phyloP scores from a whole-genome alignment of 805 yeast species.

The Starmerella potacharoeniae region DNA sequence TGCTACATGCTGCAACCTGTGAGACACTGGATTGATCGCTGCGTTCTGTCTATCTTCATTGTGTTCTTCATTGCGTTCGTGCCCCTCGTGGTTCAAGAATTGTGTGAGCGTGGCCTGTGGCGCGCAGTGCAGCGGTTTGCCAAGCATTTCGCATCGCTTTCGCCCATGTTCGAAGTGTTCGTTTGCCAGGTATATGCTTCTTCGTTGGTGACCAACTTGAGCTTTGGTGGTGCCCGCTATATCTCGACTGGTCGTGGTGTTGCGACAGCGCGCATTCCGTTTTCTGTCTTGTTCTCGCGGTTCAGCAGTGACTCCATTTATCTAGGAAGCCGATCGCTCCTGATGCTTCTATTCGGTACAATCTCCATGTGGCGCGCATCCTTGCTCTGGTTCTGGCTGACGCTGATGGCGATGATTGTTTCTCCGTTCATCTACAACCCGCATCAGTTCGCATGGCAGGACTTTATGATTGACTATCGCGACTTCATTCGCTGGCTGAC shows the following conservation, averaged over 20 bases:
- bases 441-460: conserved; percentile 93
- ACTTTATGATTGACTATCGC: conserved; percentile 91
- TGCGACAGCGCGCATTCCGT: conserved; percentile 72
- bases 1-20: conserved; percentile 80
- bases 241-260: conserved; percentile 91
- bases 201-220: conserved; percentile 59
- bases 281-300: conserved; percentile 58
- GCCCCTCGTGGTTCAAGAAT: conserved; percentile 77
- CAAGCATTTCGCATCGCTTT: conserved; percentile 67
- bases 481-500: conserved; percentile 82
- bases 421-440: conserved; percentile 96
- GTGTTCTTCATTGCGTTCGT: conserved; percentile 87
- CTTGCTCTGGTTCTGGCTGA: conserved; percentile 94
- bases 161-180: conserved; percentile 90
- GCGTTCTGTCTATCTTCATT: conserved; percentile 79
- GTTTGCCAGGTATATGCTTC: conserved; percentile 87
- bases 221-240: conserved; percentile 86
- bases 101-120: conserved; percentile 74
- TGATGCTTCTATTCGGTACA: conserved; percentile 65
- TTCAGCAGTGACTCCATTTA: conserved; percentile 71
- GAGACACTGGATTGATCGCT: conserved; percentile 79
- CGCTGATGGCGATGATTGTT: conserved; percentile 72
- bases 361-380: conserved; percentile 90
- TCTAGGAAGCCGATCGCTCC: conserved; percentile 56
- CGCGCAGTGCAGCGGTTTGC: conserved; percentile 58